These are phyloP conservation scores for Microsporum ferrugineum DNA, from an alignment of 2,329 filamentous ascomycete genomes.

Conservation along the genomic window DNA sequence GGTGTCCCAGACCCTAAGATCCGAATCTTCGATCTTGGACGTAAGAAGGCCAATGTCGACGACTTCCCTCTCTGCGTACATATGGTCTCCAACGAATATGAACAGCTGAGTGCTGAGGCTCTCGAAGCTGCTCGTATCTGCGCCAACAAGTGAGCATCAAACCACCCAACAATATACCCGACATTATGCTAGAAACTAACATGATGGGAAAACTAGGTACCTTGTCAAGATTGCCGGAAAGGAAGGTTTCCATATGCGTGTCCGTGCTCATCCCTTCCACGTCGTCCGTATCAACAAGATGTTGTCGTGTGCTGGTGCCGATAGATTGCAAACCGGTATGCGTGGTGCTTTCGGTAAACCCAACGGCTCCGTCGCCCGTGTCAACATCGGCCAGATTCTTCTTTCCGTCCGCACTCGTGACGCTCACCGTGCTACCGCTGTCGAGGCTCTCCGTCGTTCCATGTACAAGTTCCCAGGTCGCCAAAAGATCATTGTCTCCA, in stretches of 20 bases:
- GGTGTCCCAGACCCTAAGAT: conserved; percentile 78
- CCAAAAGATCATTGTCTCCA: conserved; percentile 99
- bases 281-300: conserved; percentile 99
- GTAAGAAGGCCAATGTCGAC: conserved; percentile 97
- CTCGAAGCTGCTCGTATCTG: conserved; percentile 99
- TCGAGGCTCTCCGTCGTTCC: conserved; percentile 96
- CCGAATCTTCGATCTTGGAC: conserved; percentile 97
- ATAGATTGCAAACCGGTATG: conserved; percentile 99
- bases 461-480: conserved; percentile 99
- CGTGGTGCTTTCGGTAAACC: conserved; percentile 99
- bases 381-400: conserved; percentile 99
- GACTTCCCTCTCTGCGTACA: conserved; percentile 99
- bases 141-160: conserved; percentile 77
- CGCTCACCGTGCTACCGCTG: conserved; percentile 77
- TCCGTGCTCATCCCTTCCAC: conserved; percentile 95
- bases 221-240: conserved; percentile 58
- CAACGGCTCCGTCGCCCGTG: conserved; percentile 96
- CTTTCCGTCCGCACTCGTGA: conserved; percentile 96
- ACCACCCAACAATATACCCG: not conserved
- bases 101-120: conserved; percentile 98
- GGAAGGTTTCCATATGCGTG: conserved; percentile 60
- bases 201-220: conserved; percentile 38
- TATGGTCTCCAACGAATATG: conserved; percentile 99
- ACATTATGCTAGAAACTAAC: not conserved
- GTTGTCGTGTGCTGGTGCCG: conserved; percentile 99